Conservation (phyloP, 352 stramenopile species). For the Globisporangium cystogenes region DNA sequence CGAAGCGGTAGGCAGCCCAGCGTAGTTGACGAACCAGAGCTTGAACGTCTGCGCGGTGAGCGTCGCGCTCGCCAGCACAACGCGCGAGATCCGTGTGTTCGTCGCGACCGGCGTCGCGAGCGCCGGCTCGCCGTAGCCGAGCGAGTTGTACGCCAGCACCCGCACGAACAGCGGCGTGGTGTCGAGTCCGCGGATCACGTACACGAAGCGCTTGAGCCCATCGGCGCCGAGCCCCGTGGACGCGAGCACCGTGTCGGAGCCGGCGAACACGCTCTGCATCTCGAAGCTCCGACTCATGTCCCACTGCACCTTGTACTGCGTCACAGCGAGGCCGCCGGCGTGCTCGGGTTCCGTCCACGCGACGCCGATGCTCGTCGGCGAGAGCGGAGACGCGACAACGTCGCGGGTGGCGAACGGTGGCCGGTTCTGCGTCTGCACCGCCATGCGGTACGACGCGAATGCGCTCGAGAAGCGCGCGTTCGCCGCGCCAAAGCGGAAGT, state of each 20-base stretch:
- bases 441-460: slow-evolving; percentile 13
- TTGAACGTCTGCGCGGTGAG: slow-evolving; percentile 51
- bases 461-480: slow-evolving; percentile 35
- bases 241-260: slow-evolving; percentile 30
- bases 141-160: slow-evolving; percentile 77
- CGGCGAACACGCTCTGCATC: slow-evolving; percentile 53
- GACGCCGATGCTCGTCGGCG: slow-evolving; percentile 36
- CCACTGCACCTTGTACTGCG: slow-evolving; percentile 93
- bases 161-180: slow-evolving; percentile 70
- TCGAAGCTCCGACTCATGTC: slow-evolving; percentile 84
- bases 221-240: background rate
- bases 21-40: slow-evolving; percentile 51
- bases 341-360: slow-evolving; percentile 69
- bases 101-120: slow-evolving; percentile 36
- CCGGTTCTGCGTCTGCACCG: slow-evolving; percentile 21
- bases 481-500: slow-evolving; percentile 25
- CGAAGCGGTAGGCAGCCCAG: slow-evolving; percentile 19
- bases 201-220: slow-evolving; percentile 12
- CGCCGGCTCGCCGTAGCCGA: slow-evolving; percentile 57
- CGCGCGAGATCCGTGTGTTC: slow-evolving; percentile 42
- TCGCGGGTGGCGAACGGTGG: slow-evolving; percentile 24
- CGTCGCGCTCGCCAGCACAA: slow-evolving; percentile 25
- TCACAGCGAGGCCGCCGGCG: slow-evolving; percentile 66
- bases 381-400: slow-evolving; percentile 33
- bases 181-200: slow-evolving; percentile 45